Base-by-base conservation (phyloP, 306 rosid species). In the Fragaria nilgerrensis region DNA sequence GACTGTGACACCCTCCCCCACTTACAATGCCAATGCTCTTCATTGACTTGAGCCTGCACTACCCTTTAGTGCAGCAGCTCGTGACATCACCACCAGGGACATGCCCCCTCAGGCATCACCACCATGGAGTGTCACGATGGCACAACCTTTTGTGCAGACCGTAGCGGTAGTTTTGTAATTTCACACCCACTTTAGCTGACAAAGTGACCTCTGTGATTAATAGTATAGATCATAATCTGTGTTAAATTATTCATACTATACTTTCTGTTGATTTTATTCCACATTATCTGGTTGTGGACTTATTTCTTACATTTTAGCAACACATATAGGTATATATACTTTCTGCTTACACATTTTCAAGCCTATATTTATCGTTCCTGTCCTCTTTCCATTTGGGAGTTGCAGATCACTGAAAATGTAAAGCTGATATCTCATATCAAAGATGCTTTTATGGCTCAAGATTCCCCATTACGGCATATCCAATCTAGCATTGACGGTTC, bases 401-500 rank as follows among this genome's bases (percentile, higher is more conserved):
- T 73, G 78, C 90, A 96, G 98, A 91, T 96, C 63, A 74, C 43
- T 82, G 99, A 96, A 89, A 93, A 91, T 88, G 82, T 81, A 77
- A 83, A 77, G 75, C 68, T 88, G 78, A 87, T 92, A 65, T 82
- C 82, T 80, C 89, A 80, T 80, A 81, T 93, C 74, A 89, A 88
- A 88, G 88, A 82, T 81, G 81, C 84, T 45, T 92, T 93, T 70
- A 79, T 84, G 81, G 82, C 88, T 52, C 97, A 86, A 68, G 89
- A 83, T 84, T 83, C 74, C 77, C 75, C 90, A 7, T 41, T 81
- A 50, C 90, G 72, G 61, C 81, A 58, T 72, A 50, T 80, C 77
- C 85, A 80, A 53, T 82, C 77, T 77, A 66, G 85, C 81, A 71
- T 71, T 67, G 83, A 83, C 82, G 86, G 82, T 78, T 79, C 88